A percentile compares a stretch with the other conserved stretches of the same genome.
These are phyloP conservation scores for Candida incommunis DNA, from an alignment of 805 yeast genomes.

Conservation along the genomic window DNA sequence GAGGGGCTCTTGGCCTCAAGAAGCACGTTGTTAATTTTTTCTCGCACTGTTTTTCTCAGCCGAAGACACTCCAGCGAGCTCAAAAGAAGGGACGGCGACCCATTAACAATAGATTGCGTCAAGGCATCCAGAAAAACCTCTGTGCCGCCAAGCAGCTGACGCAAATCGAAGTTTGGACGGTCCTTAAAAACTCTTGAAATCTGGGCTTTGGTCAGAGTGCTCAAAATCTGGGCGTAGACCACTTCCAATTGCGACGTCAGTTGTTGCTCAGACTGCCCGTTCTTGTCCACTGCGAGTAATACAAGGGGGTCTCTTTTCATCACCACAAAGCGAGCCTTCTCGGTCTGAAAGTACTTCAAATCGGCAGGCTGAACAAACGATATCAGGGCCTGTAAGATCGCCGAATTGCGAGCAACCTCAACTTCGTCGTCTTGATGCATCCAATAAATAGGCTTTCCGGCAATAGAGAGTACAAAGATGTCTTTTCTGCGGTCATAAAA, in stretches of 20 bases:
- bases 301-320: conserved; percentile 55
- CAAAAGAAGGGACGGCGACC: conserved; percentile 45
- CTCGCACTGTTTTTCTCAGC: conserved; percentile 43
- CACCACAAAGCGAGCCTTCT: conserved; percentile 40
- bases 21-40: conserved; percentile 41
- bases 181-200: conserved; percentile 52
- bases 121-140: conserved; percentile 63
- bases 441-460: conserved; percentile 82
- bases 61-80: conserved; percentile 55
- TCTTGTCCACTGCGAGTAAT: conserved; percentile 44
- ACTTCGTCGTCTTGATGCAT: conserved; percentile 58
- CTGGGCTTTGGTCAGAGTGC: conserved; percentile 72
- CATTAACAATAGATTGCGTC: conserved; percentile 35
- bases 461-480: conserved; percentile 42
- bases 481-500: background rate
- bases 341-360: conserved; percentile 33
- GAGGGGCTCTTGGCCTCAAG: conserved; percentile 35
- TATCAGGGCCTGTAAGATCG: conserved; percentile 66
- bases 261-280: conserved; percentile 24
- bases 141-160: conserved; percentile 60
- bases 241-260: conserved; percentile 52
- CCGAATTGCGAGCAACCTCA: conserved; percentile 53
- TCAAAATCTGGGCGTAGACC: conserved; percentile 62
- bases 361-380: conserved; percentile 40
- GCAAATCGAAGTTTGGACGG: conserved; percentile 67